These are phyloP conservation scores for Ophiostoma pallidulum DNA, from an alignment of 2,329 filamentous ascomycete genomes.

Conservation along the genomic window DNA sequence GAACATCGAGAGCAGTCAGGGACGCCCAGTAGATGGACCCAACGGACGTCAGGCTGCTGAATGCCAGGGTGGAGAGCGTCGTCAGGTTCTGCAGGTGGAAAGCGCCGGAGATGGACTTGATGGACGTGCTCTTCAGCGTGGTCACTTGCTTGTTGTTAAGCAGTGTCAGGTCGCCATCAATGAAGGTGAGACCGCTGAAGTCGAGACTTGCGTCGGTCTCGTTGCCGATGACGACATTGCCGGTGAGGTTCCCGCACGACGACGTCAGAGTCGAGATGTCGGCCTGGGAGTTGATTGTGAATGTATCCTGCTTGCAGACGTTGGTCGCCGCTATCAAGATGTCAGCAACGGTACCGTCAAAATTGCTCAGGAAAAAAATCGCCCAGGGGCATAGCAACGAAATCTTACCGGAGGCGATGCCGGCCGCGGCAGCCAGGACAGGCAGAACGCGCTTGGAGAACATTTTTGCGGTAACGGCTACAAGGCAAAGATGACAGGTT, in stretches of 20 bases:
- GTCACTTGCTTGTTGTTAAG: constrained; percentile 53
- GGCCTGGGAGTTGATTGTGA: constrained; percentile 53
- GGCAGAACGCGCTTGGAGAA: constrained; percentile 33
- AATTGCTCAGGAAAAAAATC: too few species aligned
- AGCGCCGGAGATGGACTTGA: constrained; percentile 57
- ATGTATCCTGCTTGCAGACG: constrained; percentile 27
- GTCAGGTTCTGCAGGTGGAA: constrained; percentile 63
- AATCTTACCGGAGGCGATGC: constrained; percentile 31
- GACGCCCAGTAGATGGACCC: constrained; percentile 61
- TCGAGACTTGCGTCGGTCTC: constrained; percentile 47
- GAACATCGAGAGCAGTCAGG: constrained; percentile 49
- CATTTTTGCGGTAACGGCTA: constrained; percentile 30
- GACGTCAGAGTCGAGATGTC: constrained; percentile 48
- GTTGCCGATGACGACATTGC: constrained; percentile 55
- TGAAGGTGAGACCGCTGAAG: constrained; percentile 49
- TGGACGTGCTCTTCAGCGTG: constrained; percentile 48
- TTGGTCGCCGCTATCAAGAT: constrained; percentile 13
- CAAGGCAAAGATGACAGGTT: background rate
- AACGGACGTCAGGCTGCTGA: constrained; percentile 56
- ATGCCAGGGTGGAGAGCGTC: constrained; percentile 56
- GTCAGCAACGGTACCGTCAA: too few species aligned
- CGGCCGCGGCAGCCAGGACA: constrained; percentile 31
- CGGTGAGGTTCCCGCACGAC: constrained; percentile 63
- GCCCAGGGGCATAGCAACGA: too few species aligned
- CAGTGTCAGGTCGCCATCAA: constrained; percentile 49